Evolutionary conservation across 768 basidiomycete species (phyloP).

Genomic region (Termitomyces sp.): DNA sequence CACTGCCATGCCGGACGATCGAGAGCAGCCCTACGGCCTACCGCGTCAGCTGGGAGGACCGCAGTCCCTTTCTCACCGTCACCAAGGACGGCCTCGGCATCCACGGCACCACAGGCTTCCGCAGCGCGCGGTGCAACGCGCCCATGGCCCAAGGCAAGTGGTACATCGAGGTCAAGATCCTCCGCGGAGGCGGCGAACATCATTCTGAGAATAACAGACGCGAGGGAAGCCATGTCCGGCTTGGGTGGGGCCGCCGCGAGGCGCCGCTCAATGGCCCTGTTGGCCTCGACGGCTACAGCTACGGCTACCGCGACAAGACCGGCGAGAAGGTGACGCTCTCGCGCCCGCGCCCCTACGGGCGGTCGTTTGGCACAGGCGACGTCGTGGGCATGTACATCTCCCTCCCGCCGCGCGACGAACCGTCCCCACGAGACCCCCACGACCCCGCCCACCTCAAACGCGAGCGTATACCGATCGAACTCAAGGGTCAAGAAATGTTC

Average conservation of each 20-base stretch:
- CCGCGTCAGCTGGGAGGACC: conserved; percentile 88
- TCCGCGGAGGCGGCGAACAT: conserved; percentile 65
- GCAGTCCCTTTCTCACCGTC: conserved; percentile 73
- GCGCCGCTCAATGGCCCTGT: conserved; percentile 91
- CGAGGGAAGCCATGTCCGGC: conserved; percentile 77
- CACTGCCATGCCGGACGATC: conserved; percentile 69
- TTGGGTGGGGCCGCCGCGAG: conserved; percentile 92
- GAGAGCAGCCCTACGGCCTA: conserved; percentile 67
- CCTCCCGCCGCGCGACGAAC: conserved; percentile 62
- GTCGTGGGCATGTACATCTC: conserved; percentile 92
- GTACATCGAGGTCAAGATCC: conserved; percentile 89
- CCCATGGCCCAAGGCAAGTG: conserved; percentile 86
- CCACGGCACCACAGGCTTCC: conserved; percentile 82
- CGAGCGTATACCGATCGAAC: conserved; percentile 89
- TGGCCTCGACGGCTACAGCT: conserved; percentile 91
- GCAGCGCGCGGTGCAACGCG: conserved; percentile 86
- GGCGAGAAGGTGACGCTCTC: conserved; percentile 90
- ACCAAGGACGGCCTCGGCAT: conserved; percentile 73
- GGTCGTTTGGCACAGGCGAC: conserved; percentile 72
- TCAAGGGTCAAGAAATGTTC: conserved; percentile 96
- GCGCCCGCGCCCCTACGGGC: conserved; percentile 73
- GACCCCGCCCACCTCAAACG: conserved; percentile 83
- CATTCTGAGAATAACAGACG: conserved; percentile 38
- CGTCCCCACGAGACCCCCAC: conserved; percentile 55
- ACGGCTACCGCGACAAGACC: conserved; percentile 85